phyloP scores from a whole-genome alignment of 108 stramenopile species.

The Aurantiochytrium sp. region DNA sequence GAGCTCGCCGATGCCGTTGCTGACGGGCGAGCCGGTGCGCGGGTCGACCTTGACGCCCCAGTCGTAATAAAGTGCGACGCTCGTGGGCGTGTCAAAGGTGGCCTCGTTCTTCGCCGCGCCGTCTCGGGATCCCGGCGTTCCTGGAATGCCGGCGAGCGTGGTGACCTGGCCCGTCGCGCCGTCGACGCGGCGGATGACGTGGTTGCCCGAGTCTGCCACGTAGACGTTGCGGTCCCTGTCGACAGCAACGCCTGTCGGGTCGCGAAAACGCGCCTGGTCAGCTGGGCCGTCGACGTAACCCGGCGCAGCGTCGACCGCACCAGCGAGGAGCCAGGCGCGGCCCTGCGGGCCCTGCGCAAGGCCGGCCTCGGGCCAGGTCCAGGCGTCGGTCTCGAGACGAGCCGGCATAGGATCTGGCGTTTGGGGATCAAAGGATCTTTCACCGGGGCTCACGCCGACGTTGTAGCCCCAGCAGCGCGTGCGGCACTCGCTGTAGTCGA shows the following conservation, averaged over 20 bases:
- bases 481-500: constrained; percentile 63
- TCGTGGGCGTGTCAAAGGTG: not conserved
- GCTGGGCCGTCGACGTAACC: constrained; percentile 65
- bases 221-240: constrained; percentile 75
- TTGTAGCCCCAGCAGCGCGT: constrained; percentile 66
- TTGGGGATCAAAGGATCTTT: not conserved
- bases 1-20: constrained; percentile 21
- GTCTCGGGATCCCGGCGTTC: constrained; percentile 32
- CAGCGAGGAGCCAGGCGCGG: constrained; percentile 42
- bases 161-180: constrained; percentile 53
- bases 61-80: constrained; percentile 1
- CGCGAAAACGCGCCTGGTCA: constrained; percentile 60
- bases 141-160: constrained; percentile 64
- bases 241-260: constrained; percentile 68
- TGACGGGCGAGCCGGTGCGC: not conserved
- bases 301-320: constrained; percentile 37
- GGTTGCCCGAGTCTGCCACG: constrained; percentile 80
- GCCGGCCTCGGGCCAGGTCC: not conserved
- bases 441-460: constrained; percentile 42
- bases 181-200: constrained; percentile 65
- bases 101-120: not conserved
- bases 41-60: not conserved
- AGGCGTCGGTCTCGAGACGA: not conserved
- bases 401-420: not conserved
- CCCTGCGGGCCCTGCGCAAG: constrained; percentile 42